Percentiles rank a stretch among this genome's conserved stretches.
These are phyloP conservation scores for Candida ovalis DNA, from an alignment of 805 yeast genomes.

Conservation along the genomic window DNA sequence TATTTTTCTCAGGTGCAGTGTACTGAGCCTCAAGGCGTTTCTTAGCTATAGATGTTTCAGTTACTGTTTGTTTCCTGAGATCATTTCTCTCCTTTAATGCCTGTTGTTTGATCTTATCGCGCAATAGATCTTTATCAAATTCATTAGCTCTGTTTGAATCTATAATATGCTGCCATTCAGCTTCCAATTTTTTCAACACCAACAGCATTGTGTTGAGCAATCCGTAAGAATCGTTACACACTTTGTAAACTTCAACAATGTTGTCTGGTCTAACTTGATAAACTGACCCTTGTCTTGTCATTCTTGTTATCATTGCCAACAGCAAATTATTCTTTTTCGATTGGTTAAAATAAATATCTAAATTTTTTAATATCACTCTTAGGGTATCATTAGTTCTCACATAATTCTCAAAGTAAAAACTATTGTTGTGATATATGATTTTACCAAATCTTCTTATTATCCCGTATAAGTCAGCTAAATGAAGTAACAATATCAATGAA, in stretches of 20 bases:
- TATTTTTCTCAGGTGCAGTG: slow-evolving; percentile 23
- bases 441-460: slow-evolving; percentile 45
- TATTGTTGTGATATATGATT: slow-evolving; percentile 42
- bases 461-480: slow-evolving; percentile 48
- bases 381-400: slow-evolving; percentile 23
- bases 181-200: slow-evolving; percentile 36
- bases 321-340: slow-evolving; percentile 47
- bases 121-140: slow-evolving; percentile 34
- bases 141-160: slow-evolving; percentile 36
- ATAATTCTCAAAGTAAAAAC: slow-evolving; percentile 40
- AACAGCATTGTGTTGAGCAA: slow-evolving; percentile 27
- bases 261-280: slow-evolving; percentile 35
- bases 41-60: slow-evolving; percentile 7
- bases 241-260: slow-evolving; percentile 38
- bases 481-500: slow-evolving; percentile 36
- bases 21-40: slow-evolving; percentile 23
- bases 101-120: slow-evolving; percentile 23
- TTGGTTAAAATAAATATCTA: slow-evolving; percentile 31
- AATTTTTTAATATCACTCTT: slow-evolving; percentile 21
- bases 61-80: slow-evolving; percentile 8
- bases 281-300: slow-evolving; percentile 39
- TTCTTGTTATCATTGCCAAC: slow-evolving; percentile 44
- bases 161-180: slow-evolving; percentile 34
- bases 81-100: slow-evolving; percentile 20
- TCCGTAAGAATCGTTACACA: slow-evolving; percentile 37